These are phyloP conservation scores for Aegilops sharonensis DNA, from an alignment of 176 grass and related monocot genomes.

Conservation along the genomic window DNA sequence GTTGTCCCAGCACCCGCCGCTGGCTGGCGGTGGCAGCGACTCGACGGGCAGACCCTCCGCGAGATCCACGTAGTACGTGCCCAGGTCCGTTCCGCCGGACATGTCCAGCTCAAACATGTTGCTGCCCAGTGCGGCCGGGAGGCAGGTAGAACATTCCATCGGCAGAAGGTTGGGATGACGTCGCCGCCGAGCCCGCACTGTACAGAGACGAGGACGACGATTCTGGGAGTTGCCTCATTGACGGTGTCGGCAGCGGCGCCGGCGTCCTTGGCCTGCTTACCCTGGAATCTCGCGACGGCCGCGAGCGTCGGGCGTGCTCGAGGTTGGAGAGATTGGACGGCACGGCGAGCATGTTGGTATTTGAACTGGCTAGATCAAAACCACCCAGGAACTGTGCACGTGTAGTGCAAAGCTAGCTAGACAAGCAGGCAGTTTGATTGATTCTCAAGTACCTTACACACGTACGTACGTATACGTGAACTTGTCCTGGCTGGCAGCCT, in stretches of 20 bases:
- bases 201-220: too few species aligned
- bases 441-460: too few species aligned
- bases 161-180: not conserved
- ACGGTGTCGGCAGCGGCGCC: not conserved
- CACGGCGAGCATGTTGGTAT: not conserved
- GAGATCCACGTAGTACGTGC: not conserved
- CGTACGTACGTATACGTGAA: too few species aligned
- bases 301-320: slow-evolving; percentile 17
- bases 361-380: too few species aligned
- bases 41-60: slow-evolving; percentile 40
- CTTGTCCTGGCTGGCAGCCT: too few species aligned
- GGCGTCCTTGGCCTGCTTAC: not conserved
- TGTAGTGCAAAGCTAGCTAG: too few species aligned
- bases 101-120: slow-evolving; percentile 2
- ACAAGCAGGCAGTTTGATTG: too few species aligned
- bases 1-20: not conserved
- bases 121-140: not conserved
- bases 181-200: not conserved
- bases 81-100: slow-evolving; percentile 24
- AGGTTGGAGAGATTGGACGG: not conserved
- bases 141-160: not conserved
- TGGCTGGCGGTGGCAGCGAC: not conserved
- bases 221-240: not conserved
- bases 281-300: slow-evolving; percentile 11
- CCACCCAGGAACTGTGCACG: too few species aligned